These are phyloP conservation scores for Colletotrichum tabaci DNA, from an alignment of 2,329 filamentous ascomycete genomes.

Conservation along the genomic window DNA sequence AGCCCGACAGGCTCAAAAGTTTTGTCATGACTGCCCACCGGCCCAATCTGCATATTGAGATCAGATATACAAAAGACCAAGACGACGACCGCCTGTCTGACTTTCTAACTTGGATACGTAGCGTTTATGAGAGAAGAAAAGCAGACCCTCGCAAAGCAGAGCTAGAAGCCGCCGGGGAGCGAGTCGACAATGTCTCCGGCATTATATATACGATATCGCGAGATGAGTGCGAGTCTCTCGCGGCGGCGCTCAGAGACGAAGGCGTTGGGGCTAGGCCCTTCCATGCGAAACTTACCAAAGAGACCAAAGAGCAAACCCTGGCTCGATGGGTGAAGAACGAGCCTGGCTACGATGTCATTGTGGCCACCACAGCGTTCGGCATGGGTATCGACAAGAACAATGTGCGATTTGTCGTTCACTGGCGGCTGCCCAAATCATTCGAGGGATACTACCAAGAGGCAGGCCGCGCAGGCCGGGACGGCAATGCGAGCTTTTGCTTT, in stretches of 20 bases:
- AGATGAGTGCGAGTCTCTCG: constrained; percentile 81
- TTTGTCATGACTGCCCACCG: constrained; percentile 90
- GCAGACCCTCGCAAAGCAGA: constrained; percentile 71
- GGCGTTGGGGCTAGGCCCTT: constrained; percentile 83
- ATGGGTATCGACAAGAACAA: constrained; percentile 99
- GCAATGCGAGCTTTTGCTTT: constrained; percentile 88
- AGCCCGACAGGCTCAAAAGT: constrained; percentile 72
- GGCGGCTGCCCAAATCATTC: constrained; percentile 93
- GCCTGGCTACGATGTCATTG: constrained; percentile 88
- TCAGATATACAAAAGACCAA: constrained; percentile 85
- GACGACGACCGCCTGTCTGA: constrained; percentile 80
- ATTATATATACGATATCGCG: constrained; percentile 86
- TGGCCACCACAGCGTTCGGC: constrained; percentile 95
- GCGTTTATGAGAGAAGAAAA: constrained; percentile 79
- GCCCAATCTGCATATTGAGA: constrained; percentile 90
- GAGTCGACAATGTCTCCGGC: constrained; percentile 77
- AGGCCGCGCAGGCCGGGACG: constrained; percentile 90
- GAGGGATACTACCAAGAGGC: constrained; percentile 98
- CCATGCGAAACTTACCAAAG: constrained; percentile 77
- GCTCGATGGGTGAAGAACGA: constrained; percentile 80
- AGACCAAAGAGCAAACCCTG: constrained; percentile 80
- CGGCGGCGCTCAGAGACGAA: constrained; percentile 74
- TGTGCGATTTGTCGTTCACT: constrained; percentile 95
- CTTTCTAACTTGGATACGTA: constrained; percentile 82
- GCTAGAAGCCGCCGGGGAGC: constrained; percentile 67